These are phyloP conservation scores for Cardamine resedifolia DNA, from an alignment of 345 rosid species.

Conservation along the genomic window DNA sequence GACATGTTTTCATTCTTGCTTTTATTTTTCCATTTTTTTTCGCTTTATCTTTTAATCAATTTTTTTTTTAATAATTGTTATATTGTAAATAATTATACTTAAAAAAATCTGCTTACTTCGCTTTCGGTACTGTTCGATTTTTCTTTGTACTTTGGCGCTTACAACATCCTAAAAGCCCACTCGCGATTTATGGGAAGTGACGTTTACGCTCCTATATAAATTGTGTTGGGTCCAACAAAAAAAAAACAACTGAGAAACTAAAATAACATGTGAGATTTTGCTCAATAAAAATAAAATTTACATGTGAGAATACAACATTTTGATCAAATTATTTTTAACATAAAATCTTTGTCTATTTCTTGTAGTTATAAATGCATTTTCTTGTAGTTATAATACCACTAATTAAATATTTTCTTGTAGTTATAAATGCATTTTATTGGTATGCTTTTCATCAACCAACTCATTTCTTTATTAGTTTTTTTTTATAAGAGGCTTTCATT, in stretches of 20 bases:
- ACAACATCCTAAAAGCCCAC: constrained; percentile 14
- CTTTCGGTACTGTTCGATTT: constrained; percentile 34
- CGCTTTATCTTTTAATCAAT: not conserved
- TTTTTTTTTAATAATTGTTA: not conserved
- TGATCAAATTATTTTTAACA: not conserved
- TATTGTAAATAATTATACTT: not conserved
- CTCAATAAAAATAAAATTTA: not conserved
- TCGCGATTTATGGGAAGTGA: constrained; percentile 14
- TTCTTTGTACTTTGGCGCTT: constrained; percentile 33
- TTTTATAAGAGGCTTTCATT: no score
- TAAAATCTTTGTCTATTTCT: not conserved
- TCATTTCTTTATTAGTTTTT: no score
- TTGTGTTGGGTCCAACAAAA: not conserved
- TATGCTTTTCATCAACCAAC: not conserved
- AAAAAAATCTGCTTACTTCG: constrained; percentile 18
- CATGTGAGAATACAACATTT: not conserved
- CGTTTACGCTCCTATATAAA: constrained; percentile 9
- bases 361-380: not conserved
- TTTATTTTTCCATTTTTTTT: not conserved
- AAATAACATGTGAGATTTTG: not conserved
- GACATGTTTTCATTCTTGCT: constrained; percentile 27
- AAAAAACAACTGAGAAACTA: not conserved
- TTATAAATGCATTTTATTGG: not conserved
- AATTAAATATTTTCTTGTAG: not conserved
- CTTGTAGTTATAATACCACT: no score